These are phyloP conservation scores for Brassica hybrid DNA, from an alignment of 441 rosid genomes.

Conservation along the genomic window DNA sequence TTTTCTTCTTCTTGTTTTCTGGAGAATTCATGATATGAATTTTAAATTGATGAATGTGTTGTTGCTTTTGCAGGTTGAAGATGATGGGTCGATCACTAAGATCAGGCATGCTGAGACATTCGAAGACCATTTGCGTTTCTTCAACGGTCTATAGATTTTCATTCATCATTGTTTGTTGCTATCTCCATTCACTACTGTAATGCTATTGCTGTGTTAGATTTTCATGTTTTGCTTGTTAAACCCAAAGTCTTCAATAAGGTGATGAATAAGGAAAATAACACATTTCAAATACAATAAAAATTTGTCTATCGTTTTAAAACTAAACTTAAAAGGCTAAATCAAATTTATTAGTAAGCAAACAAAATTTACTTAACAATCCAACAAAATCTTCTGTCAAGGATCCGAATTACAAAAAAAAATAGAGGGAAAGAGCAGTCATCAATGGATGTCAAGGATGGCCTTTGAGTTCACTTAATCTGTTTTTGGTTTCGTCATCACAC, in stretches of 20 bases:
- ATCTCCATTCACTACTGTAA: constrained; percentile 18
- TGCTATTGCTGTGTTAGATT: constrained; percentile 10
- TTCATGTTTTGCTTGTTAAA: too few species aligned
- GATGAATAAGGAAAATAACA: constrained; percentile 23
- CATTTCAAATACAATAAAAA: too few species aligned
- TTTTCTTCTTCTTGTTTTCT: not conserved
- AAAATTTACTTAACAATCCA: constrained; percentile 9
- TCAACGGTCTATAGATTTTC: constrained; percentile 60
- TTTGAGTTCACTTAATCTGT: constrained; percentile 69
- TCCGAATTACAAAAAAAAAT: not conserved
- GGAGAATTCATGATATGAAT: constrained; percentile 2
- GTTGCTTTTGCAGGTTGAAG: constrained; percentile 61
- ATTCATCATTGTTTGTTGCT: constrained; percentile 30
- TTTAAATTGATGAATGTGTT: too few species aligned
- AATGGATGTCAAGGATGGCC: constrained; percentile 53
- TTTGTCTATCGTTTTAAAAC: too few species aligned
- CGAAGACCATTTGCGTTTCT: constrained; percentile 81
- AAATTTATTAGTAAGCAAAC: not conserved
- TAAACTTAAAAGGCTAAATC: constrained; percentile 14
- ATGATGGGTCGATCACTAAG: constrained; percentile 79
- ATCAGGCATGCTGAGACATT: constrained; percentile 91
- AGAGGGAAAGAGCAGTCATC: not conserved
- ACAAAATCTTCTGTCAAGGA: constrained; percentile 23
- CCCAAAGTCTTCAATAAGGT: constrained; percentile 10
- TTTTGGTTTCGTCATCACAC: constrained; percentile 35